phyloP scores from a whole-genome alignment of 179 eudicot genomes.

The Spinacia oleracea region DNA sequence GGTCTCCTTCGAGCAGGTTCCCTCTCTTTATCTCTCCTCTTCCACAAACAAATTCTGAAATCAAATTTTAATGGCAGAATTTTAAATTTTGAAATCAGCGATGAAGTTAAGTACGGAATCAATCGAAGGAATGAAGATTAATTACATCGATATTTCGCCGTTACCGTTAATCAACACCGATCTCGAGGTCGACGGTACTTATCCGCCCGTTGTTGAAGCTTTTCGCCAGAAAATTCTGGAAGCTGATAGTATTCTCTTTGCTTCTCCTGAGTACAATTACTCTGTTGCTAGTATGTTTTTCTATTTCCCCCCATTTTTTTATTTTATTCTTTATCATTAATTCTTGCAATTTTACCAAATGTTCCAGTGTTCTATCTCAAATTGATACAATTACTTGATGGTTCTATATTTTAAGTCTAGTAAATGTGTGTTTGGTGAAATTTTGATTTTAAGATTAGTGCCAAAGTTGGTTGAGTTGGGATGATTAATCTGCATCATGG shows the following conservation, averaged over 20 bases:
- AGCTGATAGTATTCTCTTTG: conserved; percentile 67
- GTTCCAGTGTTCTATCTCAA: neutral
- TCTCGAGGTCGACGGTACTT: conserved; percentile 64
- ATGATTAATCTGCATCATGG: too few species aligned
- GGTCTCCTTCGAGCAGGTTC: conserved; percentile 53
- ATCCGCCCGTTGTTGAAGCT: conserved; percentile 64
- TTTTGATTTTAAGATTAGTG: neutral
- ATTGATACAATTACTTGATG: neutral
- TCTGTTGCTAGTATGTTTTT: conserved; percentile 58
- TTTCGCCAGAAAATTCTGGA: conserved; percentile 68
- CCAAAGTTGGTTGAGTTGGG: too few species aligned
- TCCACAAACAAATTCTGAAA: too few species aligned
- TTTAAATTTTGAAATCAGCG: conserved; percentile 36
- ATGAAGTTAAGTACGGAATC: conserved; percentile 51
- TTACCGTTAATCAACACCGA: conserved; percentile 81
- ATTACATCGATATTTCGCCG: conserved; percentile 63
- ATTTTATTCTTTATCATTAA: neutral
- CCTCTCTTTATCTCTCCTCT: neutral
- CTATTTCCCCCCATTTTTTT: neutral
- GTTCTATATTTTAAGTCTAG: too few species aligned
- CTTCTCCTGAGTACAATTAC: conserved; percentile 90
- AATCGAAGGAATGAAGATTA: conserved; percentile 49
- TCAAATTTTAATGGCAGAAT: neutral
- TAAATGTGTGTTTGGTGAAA: neutral
- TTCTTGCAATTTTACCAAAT: neutral